Evolutionary conservation across 129 eudicot species (phyloP), one percentile per base, ranked within the genome.

Genomic region (Deinandra increscens): DNA sequence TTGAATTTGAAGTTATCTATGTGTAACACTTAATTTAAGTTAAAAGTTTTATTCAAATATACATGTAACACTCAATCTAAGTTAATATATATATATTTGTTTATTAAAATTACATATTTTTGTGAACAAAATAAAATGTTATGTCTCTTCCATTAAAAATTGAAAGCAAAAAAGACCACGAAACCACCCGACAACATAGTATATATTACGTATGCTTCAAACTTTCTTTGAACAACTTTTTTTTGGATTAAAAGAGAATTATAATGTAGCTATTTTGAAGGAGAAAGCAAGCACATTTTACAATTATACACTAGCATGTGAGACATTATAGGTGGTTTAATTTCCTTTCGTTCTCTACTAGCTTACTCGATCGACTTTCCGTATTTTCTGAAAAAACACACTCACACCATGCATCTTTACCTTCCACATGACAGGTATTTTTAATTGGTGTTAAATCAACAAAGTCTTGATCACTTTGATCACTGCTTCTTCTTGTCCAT

Each of bases 241-340:
- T 75, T 54, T 10, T 8, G 14, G 23, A 19, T 11, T 14, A 33
- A 66, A 4, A 73, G 13, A 74, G 37, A 72, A 72, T n/a, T n/a
- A n/a, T n/a, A n/a, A 72, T 43, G 60, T 54, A 54, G 43, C 39
- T 31, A 36, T 75, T 66, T 56, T n/a, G 45, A 44, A 67, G 31
- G 15, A 59, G 68, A 58, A 68, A 75, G 74, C 80, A 75, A 75
- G 39, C 41, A 37, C 70, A 41, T 33, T 75, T 75, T 75, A 56
- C 1, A 26, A 26, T 26, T 26, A 26, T 26, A 26, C 31, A 26
- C n/a, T n/a, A n/a, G n/a, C n/a, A n/a, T n/a, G n/a, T n/a, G n/a
- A n/a, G n/a, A n/a, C n/a, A n/a, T n/a, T n/a, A n/a, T n/a, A n/a
- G n/a, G n/a, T n/a, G n/a, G n/a, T n/a, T n/a, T n/a, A n/a, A n/a